Evolutionary conservation across 257 asterid genomes (phyloP).

Genomic region (Parsonsia alboflavescens): DNA sequence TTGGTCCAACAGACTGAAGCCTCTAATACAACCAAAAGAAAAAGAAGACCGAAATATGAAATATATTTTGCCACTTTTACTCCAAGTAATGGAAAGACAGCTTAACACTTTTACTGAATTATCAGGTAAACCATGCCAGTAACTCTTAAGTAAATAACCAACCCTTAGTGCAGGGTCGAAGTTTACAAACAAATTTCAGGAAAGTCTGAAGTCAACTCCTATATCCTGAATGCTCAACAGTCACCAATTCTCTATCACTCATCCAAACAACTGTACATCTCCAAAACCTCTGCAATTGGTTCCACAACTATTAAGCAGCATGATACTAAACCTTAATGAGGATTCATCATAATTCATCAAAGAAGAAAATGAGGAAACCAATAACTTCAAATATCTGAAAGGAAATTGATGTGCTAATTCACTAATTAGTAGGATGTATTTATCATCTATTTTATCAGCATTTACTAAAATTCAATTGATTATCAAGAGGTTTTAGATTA

Average conservation of each 20-base stretch:
- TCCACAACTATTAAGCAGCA: background rate
- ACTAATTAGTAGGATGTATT: background rate
- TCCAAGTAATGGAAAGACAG: too few species aligned
- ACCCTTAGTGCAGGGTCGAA: background rate
- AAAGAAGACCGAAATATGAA: too few species aligned
- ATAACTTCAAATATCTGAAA: background rate
- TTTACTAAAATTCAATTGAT: background rate
- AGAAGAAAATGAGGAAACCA: too few species aligned
- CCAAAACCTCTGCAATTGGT: background rate
- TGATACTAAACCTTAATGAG: background rate
- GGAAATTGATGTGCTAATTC: background rate
- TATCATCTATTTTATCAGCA: background rate
- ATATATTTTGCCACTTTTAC: too few species aligned
- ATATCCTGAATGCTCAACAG: conserved; percentile 1
- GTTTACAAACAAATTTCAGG: too few species aligned
- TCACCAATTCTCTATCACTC: background rate
- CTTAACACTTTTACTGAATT: too few species aligned
- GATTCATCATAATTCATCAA: background rate
- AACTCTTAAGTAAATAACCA: background rate
- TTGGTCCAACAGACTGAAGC: too few species aligned
- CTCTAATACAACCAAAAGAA: too few species aligned
- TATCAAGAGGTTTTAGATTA: background rate
- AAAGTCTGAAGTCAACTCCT: background rate
- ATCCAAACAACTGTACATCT: background rate
- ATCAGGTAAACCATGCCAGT: background rate